Evolutionary conservation across 495 filamentous ascomycete genomes (phyloP).

Genomic region (Parachaetomium inaequale): DNA sequence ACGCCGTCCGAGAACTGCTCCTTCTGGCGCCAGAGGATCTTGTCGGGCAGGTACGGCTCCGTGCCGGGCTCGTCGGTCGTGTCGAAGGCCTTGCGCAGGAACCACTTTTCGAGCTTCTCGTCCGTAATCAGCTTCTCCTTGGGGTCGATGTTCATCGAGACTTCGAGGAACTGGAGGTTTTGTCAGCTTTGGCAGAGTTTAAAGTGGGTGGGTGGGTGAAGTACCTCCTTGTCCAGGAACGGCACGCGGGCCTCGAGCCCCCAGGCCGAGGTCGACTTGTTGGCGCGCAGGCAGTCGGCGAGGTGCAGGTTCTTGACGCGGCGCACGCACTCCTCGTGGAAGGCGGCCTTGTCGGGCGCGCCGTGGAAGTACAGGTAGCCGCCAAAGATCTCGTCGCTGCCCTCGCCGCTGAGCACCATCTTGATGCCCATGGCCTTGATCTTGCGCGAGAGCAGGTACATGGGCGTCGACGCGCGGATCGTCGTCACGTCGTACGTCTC

Average conservation of each 20-base stretch:
- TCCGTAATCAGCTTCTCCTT: conserved; percentile 90
- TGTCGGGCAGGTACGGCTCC: conserved; percentile 81
- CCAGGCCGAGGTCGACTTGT: conserved; percentile 99
- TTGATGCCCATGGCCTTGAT: conserved; percentile 99
- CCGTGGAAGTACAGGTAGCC: conserved; percentile 98
- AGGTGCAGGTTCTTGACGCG: conserved; percentile 94
- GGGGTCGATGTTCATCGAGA: conserved; percentile 88
- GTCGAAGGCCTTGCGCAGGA: conserved; percentile 95
- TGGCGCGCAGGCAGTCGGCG: conserved; percentile 91
- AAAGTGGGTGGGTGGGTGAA: no score
- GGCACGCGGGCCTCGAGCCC: conserved; percentile 96
- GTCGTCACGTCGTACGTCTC: conserved; percentile 98
- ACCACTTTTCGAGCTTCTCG: conserved; percentile 93
- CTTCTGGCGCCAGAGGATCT: conserved; percentile 98
- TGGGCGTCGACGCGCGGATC: conserved; percentile 95
- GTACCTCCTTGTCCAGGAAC: conserved; percentile 85
- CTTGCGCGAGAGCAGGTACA: conserved; percentile 96
- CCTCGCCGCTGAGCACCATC: conserved; percentile 97
- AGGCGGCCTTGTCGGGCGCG: conserved; percentile 82
- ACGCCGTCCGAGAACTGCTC: conserved; percentile 99
- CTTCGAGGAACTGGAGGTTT: conserved; percentile 72
- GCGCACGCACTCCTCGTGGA: conserved; percentile 89
- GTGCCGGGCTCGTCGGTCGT: conserved; percentile 75
- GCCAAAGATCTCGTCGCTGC: conserved; percentile 95
- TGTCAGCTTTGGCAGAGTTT: neutral